A percentile compares a stretch with the other conserved stretches of the same genome.
These are phyloP conservation scores for Effrenium voratum DNA, from an alignment of 73 alveolate species.

Conservation along the genomic window DNA sequence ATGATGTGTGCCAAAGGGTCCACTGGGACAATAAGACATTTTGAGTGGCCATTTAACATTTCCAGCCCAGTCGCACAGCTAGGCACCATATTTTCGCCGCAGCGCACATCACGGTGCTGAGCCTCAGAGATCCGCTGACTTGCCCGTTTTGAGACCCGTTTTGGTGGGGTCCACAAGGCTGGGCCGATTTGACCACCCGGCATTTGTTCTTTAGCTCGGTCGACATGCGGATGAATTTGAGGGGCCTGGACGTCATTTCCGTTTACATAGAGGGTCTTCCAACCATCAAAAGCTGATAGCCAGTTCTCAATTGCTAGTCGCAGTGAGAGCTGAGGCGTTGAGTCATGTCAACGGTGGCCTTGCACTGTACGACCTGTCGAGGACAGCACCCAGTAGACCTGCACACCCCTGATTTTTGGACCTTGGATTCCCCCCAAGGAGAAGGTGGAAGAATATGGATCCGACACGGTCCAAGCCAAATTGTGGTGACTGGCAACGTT, in stretches of 20 bases:
- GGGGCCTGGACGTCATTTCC: too few species aligned
- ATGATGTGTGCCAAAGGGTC: too few species aligned
- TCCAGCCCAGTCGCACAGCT: too few species aligned
- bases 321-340: neutral
- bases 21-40: too few species aligned
- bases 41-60: too few species aligned
- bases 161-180: neutral
- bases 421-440: neutral
- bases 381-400: neutral
- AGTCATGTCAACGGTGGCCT: conserved; percentile 77
- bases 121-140: neutral
- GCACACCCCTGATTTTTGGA: neutral
- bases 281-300: neutral
- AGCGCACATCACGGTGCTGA: conserved; percentile 59
- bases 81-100: conserved; percentile 91
- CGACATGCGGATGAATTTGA: too few species aligned
- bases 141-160: neutral
- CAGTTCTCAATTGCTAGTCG: neutral
- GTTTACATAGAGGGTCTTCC: too few species aligned
- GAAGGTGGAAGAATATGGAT: neutral
- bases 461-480: too few species aligned
- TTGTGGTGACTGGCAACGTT: too few species aligned
- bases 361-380: conserved; percentile 79
- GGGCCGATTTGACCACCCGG: too few species aligned
- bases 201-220: too few species aligned